These are phyloP conservation scores for Saturnispora kantuleensis DNA, from an alignment of 805 yeast genomes.

Conservation along the genomic window DNA sequence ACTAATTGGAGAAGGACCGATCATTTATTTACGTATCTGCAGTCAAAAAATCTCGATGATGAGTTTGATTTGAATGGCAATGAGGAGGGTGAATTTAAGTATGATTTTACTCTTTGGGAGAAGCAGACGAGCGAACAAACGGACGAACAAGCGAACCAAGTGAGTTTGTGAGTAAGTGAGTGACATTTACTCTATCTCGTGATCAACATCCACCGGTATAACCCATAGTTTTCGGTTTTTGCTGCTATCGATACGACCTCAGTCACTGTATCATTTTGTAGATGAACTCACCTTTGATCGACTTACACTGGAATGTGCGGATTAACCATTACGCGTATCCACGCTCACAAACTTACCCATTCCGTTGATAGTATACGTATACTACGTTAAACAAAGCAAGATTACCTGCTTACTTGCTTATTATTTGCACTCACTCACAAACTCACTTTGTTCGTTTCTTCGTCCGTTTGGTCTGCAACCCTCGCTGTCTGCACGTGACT, in stretches of 20 bases:
- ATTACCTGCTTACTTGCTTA: no score
- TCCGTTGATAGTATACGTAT: no score
- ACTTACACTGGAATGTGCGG: no score
- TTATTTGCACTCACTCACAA: no score
- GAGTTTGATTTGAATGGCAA: constrained; percentile 25
- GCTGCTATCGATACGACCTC: neutral
- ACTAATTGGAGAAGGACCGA: constrained; percentile 31
- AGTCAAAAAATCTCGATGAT: constrained; percentile 28
- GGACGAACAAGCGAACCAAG: constrained; percentile 5
- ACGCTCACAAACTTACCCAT: no score
- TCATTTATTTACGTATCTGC: constrained; percentile 29
- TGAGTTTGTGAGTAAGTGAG: no score
- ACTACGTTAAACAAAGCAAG: no score
- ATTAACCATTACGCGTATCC: no score
- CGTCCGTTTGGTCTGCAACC: neutral
- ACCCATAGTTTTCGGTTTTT: no score
- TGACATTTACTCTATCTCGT: no score
- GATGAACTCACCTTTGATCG: neutral
- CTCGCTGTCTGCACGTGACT: constrained; percentile 1
- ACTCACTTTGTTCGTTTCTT: no score
- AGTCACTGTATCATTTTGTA: neutral
- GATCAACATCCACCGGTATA: no score
- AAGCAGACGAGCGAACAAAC: constrained; percentile 11
- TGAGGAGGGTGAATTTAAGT: constrained; percentile 35
- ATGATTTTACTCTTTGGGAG: constrained; percentile 55